A percentile compares a stretch with the other conserved stretches of the same genome.
Conservation (phyloP, 495 filamentous ascomycete species). For the Hypoxylon fragiforme region DNA sequence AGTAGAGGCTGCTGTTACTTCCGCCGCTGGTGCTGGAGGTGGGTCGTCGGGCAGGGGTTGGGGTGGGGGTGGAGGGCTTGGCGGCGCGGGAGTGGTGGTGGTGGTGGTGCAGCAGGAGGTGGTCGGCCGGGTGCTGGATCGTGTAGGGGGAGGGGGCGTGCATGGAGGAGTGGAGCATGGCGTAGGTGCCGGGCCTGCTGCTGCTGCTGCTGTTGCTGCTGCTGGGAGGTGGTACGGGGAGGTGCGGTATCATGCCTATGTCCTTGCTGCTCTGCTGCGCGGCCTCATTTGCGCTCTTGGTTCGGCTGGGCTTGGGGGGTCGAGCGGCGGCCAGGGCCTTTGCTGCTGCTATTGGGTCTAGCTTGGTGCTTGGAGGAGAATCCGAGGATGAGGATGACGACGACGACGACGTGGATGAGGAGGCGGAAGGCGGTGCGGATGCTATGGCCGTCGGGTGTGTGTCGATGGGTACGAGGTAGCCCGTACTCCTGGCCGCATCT, state of each 20-base stretch:
- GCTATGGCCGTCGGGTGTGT: neutral
- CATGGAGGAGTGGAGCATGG: neutral
- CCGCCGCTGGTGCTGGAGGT: slow-evolving; percentile 1
- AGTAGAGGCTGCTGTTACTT: slow-evolving; percentile 35
- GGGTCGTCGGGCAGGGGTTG: neutral
- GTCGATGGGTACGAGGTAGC: neutral
- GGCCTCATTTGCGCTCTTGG: neutral
- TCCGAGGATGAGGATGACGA: too few relatives aligned
- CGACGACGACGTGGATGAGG: slow-evolving; percentile 1
- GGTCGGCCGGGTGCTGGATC: slow-evolving; percentile 10
- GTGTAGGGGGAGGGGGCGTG: neutral
- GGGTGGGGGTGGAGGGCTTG: neutral
- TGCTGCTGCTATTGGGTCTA: neutral
- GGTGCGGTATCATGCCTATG: neutral
- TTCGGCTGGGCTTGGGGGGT: neutral
- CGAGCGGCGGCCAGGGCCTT: neutral
- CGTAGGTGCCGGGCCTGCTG: neutral
- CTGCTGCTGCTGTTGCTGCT: slow-evolving; percentile 2
- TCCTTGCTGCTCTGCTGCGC: neutral
- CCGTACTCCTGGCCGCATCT: neutral
- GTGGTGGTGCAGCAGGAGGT: neutral
- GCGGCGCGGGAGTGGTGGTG: neutral
- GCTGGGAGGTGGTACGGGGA: neutral
- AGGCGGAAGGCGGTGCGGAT: neutral
- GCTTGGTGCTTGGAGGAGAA: neutral